phyloP scores from a whole-genome alignment of 257 asterid genomes.

The Schizonepeta tenuifolia region DNA sequence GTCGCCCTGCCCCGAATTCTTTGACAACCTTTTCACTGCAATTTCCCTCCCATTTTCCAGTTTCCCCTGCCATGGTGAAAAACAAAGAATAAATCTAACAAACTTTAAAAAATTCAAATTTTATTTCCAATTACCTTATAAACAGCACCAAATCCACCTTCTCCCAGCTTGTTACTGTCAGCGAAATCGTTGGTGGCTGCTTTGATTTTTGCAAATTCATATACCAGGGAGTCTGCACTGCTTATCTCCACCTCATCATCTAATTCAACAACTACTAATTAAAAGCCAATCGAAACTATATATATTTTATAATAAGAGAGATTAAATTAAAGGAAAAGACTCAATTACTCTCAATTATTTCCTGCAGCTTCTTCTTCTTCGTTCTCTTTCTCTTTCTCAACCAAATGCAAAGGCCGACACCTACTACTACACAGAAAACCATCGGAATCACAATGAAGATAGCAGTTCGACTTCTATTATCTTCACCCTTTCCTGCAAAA shows the following conservation, averaged over 20 bases:
- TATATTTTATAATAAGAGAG: too few relatives aligned
- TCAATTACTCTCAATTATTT: neutral
- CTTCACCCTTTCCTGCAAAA: conserved; percentile 26
- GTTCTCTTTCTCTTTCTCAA: conserved; percentile 17
- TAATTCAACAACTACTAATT: neutral
- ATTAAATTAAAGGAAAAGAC: neutral
- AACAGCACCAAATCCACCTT: conserved; percentile 43
- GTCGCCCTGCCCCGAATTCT: conserved; percentile 21
- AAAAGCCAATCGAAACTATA: too few relatives aligned
- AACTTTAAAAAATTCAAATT: neutral
- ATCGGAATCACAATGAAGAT: conserved; percentile 22
- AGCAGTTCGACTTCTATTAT: neutral
- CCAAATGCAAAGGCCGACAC: neutral
- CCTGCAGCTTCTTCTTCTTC: conserved; percentile 4
- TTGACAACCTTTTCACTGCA: conserved; percentile 35
- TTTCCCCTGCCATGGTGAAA: conserved; percentile 12
- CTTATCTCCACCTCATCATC: conserved; percentile 24
- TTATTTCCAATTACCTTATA: conserved; percentile 29
- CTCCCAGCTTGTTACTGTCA: conserved; percentile 34
- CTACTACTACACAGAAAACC: neutral
- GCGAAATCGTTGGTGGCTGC: conserved; percentile 39
- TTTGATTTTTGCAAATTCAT: conserved; percentile 29
- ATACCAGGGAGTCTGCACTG: conserved; percentile 23
- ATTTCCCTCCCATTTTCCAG: conserved; percentile 22
- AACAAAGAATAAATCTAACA: neutral